A percentile compares a stretch with the other conserved stretches of the same genome.
phyloP scores from a whole-genome alignment of 2,329 filamentous ascomycete species.

The Fusarium verrucosum region DNA sequence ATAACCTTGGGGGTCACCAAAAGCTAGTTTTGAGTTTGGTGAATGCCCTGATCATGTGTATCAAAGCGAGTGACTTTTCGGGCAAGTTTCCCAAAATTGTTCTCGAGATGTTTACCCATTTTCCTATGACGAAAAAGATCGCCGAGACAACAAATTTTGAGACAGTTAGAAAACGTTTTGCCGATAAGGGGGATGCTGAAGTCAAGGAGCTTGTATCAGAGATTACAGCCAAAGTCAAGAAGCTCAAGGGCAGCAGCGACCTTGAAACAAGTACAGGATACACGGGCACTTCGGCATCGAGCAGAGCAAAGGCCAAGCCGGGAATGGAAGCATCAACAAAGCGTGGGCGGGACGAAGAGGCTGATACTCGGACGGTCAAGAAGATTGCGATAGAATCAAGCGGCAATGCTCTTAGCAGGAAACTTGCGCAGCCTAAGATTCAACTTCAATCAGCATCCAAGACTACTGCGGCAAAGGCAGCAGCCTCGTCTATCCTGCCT shows the following conservation, averaged over 20 bases:
- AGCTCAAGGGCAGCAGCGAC: conserved; percentile 50
- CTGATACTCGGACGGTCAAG: conserved; percentile 53
- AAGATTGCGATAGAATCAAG: conserved; percentile 55
- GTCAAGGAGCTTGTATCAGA: conserved; percentile 69
- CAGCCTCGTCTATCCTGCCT: conserved; percentile 54
- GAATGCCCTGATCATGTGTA: conserved; percentile 63
- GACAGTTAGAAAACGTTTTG: conserved; percentile 69
- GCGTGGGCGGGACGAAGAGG: conserved; percentile 53
- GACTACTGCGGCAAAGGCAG: conserved; percentile 45
- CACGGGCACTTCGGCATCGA: conserved; percentile 52
- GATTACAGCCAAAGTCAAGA: conserved; percentile 61
- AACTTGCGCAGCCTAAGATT: conserved; percentile 51
- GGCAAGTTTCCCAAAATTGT: conserved; percentile 64
- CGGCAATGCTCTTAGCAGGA: conserved; percentile 52
- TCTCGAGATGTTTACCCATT: conserved; percentile 68
- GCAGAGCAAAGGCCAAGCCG: conserved; percentile 51
- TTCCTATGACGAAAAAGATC: conserved; percentile 69
- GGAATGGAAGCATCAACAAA: conserved; percentile 47
- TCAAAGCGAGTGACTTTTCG: conserved; percentile 61
- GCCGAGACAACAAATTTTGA: conserved; percentile 72
- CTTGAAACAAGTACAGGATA: conserved; percentile 51
- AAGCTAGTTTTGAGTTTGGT: conserved; percentile 66
- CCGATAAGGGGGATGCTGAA: conserved; percentile 71
- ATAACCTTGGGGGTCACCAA: conserved; percentile 66
- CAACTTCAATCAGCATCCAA: conserved; percentile 46